These are phyloP conservation scores for Microbotryomycetes sp. DNA, from an alignment of 1,284 basidiomycete species.

Conservation along the genomic window DNA sequence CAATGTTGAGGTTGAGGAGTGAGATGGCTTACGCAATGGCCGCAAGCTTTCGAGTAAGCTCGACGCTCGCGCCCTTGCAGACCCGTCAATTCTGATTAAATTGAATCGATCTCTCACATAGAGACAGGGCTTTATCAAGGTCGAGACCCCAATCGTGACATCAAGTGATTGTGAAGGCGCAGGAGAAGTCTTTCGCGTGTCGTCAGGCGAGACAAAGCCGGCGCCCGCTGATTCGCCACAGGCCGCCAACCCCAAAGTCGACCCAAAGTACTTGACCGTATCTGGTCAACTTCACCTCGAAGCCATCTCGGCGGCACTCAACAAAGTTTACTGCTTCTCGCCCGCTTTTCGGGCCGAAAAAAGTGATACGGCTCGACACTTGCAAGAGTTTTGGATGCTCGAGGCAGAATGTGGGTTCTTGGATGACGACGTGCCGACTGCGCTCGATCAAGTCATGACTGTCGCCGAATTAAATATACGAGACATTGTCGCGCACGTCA, in stretches of 20 bases:
- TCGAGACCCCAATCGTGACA: constrained; percentile 81
- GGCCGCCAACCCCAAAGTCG: constrained; percentile 1
- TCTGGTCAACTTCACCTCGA: constrained; percentile 95
- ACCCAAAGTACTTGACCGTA: constrained; percentile 73
- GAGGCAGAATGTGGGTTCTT: constrained; percentile 80
- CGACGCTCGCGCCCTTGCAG: background rate
- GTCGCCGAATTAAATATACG: constrained; percentile 63
- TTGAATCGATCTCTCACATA: constrained; percentile 37
- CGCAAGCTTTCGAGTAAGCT: constrained; percentile 18
- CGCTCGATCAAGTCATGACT: constrained; percentile 53
- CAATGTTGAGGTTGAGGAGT: constrained; percentile 67
- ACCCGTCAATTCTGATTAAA: background rate
- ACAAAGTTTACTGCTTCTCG: constrained; percentile 80
- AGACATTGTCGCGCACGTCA: constrained; percentile 28
- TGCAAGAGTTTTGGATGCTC: constrained; percentile 98
- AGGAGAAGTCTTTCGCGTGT: constrained; percentile 79
- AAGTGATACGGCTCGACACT: constrained; percentile 79
- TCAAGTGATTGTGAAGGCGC: constrained; percentile 95
- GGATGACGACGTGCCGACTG: constrained; percentile 15
- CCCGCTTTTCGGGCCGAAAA: constrained; percentile 91
- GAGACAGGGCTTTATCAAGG: constrained; percentile 67
- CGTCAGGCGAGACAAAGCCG: constrained; percentile 43
- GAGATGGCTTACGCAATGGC: constrained; percentile 28
- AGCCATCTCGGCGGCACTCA: constrained; percentile 66
- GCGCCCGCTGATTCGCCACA: constrained; percentile 4